A percentile compares a stretch with the other conserved stretches of the same genome.
These are phyloP conservation scores for Fusarium temperatum DNA, from an alignment of 2,329 filamentous ascomycete species.

Conservation along the genomic window DNA sequence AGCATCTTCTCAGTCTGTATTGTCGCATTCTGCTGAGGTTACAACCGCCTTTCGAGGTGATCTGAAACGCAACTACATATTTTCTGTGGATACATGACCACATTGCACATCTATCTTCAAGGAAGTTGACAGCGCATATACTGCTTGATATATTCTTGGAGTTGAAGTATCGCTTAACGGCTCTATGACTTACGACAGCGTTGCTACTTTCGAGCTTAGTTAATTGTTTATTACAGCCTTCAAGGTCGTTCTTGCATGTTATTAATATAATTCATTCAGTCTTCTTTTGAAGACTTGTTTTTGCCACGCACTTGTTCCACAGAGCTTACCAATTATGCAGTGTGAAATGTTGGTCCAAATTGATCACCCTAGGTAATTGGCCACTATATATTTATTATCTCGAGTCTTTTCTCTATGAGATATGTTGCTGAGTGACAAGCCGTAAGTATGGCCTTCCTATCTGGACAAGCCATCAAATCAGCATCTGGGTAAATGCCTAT, in stretches of 20 bases:
- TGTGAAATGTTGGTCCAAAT: too few species aligned
- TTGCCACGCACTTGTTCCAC: too few species aligned
- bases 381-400: rapidly evolving
- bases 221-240: rapidly evolving
- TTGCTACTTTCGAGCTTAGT: neutral
- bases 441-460: neutral
- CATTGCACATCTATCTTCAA: neutral
- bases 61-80: rapidly evolving
- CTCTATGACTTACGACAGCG: neutral
- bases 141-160: too few species aligned
- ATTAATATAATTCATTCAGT: neutral
- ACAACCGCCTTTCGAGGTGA: rapidly evolving
- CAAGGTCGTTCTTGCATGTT: neutral
- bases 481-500: rapidly evolving
- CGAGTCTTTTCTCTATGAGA: neutral
- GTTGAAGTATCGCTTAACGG: rapidly evolving
- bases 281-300: neutral
- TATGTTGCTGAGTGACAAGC: neutral
- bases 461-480: neutral
- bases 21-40: too few species aligned
- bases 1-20: neutral
- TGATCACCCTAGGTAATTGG: too few species aligned
- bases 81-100: too few species aligned
- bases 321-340: rapidly evolving
- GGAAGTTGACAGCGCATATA: rapidly evolving